A percentile compares a stretch with the other conserved stretches of the same genome.
Conservation (phyloP, 164 flowering plant species). For the Buxus sempervirens region DNA sequence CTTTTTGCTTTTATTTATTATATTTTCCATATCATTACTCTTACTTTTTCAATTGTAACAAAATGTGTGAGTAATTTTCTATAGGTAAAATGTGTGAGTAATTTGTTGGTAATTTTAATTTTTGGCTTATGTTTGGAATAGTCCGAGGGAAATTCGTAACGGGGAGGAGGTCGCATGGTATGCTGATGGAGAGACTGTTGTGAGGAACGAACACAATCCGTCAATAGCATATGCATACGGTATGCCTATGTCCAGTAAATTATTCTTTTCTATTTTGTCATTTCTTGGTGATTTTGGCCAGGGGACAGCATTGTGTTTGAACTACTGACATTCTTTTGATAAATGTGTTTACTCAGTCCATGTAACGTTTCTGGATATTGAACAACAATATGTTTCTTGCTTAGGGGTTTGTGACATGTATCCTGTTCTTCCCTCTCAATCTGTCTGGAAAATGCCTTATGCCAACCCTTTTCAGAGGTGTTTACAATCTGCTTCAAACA, state of each 20-base stretch:
- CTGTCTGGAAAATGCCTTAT: too few species aligned
- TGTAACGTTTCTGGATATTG: not conserved
- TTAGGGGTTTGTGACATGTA: too few species aligned
- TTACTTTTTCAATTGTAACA: not conserved
- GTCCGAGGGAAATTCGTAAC: constrained; percentile 91
- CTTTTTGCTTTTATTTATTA: not conserved
- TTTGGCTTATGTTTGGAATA: constrained; percentile 21
- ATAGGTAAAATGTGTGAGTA: too few species aligned
- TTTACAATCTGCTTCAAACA: not conserved
- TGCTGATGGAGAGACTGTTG: constrained; percentile 93
- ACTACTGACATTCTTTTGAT: too few species aligned
- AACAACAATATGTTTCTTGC: too few species aligned
- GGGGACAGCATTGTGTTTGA: not conserved
- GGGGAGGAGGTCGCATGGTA: constrained; percentile 99
- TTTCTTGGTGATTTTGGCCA: not conserved
- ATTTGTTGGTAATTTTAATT: constrained; percentile 9
- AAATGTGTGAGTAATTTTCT: too few species aligned
- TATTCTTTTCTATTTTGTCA: not conserved
- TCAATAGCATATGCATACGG: constrained; percentile 93
- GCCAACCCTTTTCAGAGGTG: not conserved
- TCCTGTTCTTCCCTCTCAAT: too few species aligned
- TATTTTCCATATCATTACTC: not conserved
- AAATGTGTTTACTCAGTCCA: not conserved
- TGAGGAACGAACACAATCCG: constrained; percentile 79
- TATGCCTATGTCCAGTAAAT: constrained; percentile 25